Base-by-base conservation (phyloP, 768 basidiomycete genomes). In the Hypsizygus marmoreus region DNA sequence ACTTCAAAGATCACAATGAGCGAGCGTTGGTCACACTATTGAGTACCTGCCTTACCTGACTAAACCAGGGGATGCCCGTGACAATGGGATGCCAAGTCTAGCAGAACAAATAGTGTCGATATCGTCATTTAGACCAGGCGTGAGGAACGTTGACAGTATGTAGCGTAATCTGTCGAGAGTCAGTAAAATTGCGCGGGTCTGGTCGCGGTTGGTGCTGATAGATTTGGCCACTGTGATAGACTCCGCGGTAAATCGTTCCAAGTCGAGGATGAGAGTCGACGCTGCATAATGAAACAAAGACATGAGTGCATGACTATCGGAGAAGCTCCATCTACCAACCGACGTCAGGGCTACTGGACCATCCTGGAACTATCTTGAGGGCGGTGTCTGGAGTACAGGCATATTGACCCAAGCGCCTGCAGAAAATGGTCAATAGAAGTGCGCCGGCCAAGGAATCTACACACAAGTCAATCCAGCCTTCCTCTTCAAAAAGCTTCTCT, bases 381-480 rank as follows among this genome's bases (percentile, higher is more conserved):
- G n/a, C n/a, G n/a, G n/a, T n/a, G n/a, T n/a, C n/a, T n/a, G n/a
- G n/a, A n/a, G n/a, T n/a, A n/a, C n/a, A n/a, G n/a, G n/a, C n/a
- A n/a, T n/a, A n/a, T n/a, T n/a, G n/a, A n/a, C n/a, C n/a, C n/a
- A n/a, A n/a, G n/a, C n/a, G n/a, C n/a, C n/a, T n/a, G n/a, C n/a
- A n/a, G n/a, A n/a, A n/a, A n/a, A n/a, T n/a, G n/a, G n/a, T n/a
- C n/a, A n/a, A n/a, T n/a, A n/a, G n/a, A n/a, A n/a, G n/a, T n/a
- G n/a, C n/a, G n/a, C n/a, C n/a, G n/a, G n/a, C 33, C 20, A 28
- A 20, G 25, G 10, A 13, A 13, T 34, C 29, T 5, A 53, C 75
- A 33, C 56, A 95, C 95, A 88, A 58, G 41, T 82, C 75, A 13
- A 66, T 64, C 95, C 95, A 98, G 1, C 79, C 80, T 0, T 86